Evolutionary conservation across 2,329 filamentous ascomycete species (phyloP), one percentile per base, ranked within the genome.

Genomic region (Penicillium sp.): DNA sequence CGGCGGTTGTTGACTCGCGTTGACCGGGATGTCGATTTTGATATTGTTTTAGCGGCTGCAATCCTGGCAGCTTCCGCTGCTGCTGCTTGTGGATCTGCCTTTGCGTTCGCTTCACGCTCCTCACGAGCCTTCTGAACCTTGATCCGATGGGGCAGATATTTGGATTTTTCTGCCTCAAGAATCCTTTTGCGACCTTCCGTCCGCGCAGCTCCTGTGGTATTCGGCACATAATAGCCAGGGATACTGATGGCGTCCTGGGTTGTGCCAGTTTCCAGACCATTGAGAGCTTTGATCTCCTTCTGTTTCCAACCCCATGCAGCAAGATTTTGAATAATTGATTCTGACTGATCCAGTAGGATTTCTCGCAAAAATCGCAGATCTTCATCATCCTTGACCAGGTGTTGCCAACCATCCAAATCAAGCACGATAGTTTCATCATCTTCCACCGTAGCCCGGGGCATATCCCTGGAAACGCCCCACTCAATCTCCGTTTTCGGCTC

Each of bases 161-260:
- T 96, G 29, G 93, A 96, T 80, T 99, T 99, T 74, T 99, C 94
- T 0, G 91, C 91, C 73, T 99, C 95, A 61, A 96, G 84, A 56
- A 99, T 97, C 80, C 93, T 96, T 80, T 95, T 93, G 69, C 92
- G 87, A 29, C 92, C 93, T 77, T 99, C 93, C 0, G 94, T 97
- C 56, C 94, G 86, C 56, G 94, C 94, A 66, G 87, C 90, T 35
- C 94, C 94, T 10, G 91, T 91, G 0, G 82, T 61, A 65, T 97
- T 99, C 0, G 90, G 86, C 41, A 97, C 90, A 70, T 97, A 97
- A 69, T 89, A 88, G 40, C 86, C 86, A 62, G 82, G 76, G 57
- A 89, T 87, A 63, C 79, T 80, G 27, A 82, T 80, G 59, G 80
- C 77, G 21, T 77, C 75, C 46, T 78, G 79, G 23, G 81, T 78